phyloP scores from a whole-genome alignment of 1,284 basidiomycete species.

The Tilletia setariae region DNA sequence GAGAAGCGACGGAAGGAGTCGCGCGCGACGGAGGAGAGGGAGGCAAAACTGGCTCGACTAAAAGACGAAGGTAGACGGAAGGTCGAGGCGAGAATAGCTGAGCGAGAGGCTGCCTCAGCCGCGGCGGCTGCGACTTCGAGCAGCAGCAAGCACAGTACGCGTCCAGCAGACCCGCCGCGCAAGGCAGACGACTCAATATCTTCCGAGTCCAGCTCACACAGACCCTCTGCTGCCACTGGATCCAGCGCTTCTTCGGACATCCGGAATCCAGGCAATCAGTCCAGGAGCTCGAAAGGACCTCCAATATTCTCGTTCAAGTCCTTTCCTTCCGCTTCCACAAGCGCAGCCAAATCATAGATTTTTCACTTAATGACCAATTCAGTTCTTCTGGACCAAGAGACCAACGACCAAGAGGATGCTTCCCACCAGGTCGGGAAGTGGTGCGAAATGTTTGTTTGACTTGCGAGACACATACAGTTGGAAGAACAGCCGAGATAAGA shows the following conservation, averaged over 20 bases:
- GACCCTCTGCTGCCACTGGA: background rate
- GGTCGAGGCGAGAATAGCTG: slow-evolving; percentile 14
- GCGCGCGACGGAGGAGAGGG: background rate
- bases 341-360: background rate
- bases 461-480: too few relatives aligned
- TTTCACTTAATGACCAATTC: too few relatives aligned
- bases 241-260: too few relatives aligned
- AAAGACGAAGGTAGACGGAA: slow-evolving; percentile 23
- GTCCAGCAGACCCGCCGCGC: background rate
- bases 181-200: background rate
- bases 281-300: background rate
- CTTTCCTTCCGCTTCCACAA: background rate
- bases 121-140: background rate
- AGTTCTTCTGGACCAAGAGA: too few relatives aligned
- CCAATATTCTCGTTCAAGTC: slow-evolving; percentile 13
- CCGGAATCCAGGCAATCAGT: too few relatives aligned
- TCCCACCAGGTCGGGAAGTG: too few relatives aligned
- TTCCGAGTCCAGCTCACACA: background rate
- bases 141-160: background rate
- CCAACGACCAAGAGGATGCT: too few relatives aligned
- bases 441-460: too few relatives aligned
- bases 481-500: too few relatives aligned
- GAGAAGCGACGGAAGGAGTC: slow-evolving; percentile 62
- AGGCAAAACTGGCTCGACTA: slow-evolving; percentile 16
- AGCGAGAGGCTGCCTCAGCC: background rate